Evolutionary conservation across 331 rosid species (phyloP), one percentile per base, ranked within the genome.

Genomic region (Saraca asoca): DNA sequence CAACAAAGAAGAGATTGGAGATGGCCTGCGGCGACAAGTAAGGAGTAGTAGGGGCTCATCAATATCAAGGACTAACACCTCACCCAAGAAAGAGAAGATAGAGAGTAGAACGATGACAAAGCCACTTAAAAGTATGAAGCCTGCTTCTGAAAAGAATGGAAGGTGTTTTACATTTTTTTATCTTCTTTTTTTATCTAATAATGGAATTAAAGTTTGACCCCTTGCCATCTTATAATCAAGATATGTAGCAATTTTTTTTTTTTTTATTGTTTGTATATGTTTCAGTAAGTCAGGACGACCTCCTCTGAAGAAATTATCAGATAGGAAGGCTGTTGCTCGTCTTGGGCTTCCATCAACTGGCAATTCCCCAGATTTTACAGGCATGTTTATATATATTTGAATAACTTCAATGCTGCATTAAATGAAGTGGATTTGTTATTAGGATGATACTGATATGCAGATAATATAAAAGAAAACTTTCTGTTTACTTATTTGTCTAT

Each of bases 201-300:
- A 70, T 69, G 62, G 46, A 56, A 20, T 46, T 12, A 18, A 35
- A 56, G n/a, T 20, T 49, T 6, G 49, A 44, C 12, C 51, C 57
- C 24, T 39, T 37, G 51, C 68, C 39, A n/a, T n/a, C n/a, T 49
- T n/a, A 16, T n/a, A 66, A 48, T 44, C 49, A 39, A 48, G 13
- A 39, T 18, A 37, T 35, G 29, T 19, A 35, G 45, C 46, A 31
- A 16, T 43, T 13, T 65, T 51, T 31, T 5, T 51, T 70, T 9
- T 10, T 14, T n/a, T n/a, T n/a, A 37, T 43, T 19, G 39, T 52
- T 5, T 55, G 58, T 62, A 45, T 75, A 73, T 70, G 59, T 78
- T 83, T 75, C 93, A 92, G 95, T 72, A 91, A 82, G 79, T 73
- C 93, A 59, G 85, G 98, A 55, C 88, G 87, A 35, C 96, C 88